Conservation (phyloP, 306 rosid species). For the Cucurbita moschata region DNA sequence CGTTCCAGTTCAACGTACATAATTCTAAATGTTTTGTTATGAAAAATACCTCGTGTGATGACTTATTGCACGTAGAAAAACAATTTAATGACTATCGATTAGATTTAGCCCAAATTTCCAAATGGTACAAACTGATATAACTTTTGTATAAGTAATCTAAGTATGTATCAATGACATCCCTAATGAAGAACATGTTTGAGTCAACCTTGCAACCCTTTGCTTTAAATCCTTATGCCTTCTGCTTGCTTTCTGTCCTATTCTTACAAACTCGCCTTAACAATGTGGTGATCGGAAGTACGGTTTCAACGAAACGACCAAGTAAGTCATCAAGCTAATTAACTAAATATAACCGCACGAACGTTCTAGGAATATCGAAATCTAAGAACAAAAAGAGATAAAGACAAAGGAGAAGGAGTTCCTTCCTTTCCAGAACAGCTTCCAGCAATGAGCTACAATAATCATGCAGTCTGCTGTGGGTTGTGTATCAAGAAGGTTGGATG, state of each 20-base stretch:
- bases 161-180: too few relatives aligned
- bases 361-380: background rate
- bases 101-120: too few relatives aligned
- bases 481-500: background rate
- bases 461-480: background rate
- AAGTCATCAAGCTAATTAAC: background rate
- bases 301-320: constrained; percentile 60
- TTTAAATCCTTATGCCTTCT: constrained; percentile 32
- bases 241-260: constrained; percentile 13
- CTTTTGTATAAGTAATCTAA: too few relatives aligned
- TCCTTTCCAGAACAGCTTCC: background rate
- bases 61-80: too few relatives aligned
- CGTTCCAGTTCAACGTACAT: constrained; percentile 13
- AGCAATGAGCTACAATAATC: background rate
- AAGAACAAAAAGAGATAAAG: background rate
- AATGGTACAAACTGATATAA: too few relatives aligned
- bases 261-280: constrained; percentile 51
- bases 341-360: background rate
- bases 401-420: background rate
- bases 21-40: too few relatives aligned
- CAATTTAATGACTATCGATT: too few relatives aligned
- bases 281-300: constrained; percentile 87
- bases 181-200: too few relatives aligned
- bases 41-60: too few relatives aligned
- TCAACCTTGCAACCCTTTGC: constrained; percentile 26